Evolutionary conservation across 305 asterid genomes (phyloP), one percentile per base, ranked within the genome.

Genomic region (Fraxinus nigra): DNA sequence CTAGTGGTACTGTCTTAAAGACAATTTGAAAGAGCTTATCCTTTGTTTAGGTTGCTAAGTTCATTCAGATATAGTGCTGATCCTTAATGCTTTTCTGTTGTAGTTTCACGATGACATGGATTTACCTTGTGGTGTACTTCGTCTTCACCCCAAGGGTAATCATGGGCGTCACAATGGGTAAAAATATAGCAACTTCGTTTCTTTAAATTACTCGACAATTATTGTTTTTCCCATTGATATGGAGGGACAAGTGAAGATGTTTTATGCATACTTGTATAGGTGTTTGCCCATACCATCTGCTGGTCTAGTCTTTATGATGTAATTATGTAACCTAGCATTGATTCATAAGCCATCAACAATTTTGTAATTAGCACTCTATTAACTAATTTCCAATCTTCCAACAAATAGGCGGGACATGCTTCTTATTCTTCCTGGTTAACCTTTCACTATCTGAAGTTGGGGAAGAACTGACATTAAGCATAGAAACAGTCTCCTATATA

Each of bases 121-220:
- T 87, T 90, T 95, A 73, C 98, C 98, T 75, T 92, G 99, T 75
- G 99, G 98, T 74, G 97, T 94, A 40, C 98, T 95, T 87, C 98
- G 99, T 83, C 98, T 95, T 78, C 85, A 91, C 84, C 88, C 92
- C 65, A 83, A 87, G 78, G 97, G 97, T 79, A 90, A 92, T 82
- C 98, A 94, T 87, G 94, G 92, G 84, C 80, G 96, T 81, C 99
- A 95, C 80, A 93, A 94, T 4, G 99, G 99, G 98, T 94, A 90
- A 79, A 86, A 80, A 78, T 16, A 65, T 26, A 80, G 33, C 65
- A 84, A 76, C 28, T 81, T 80, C 34, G 9, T 61, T 26, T 79
- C 11, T 67, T 77, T 16, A 61, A 61, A 26, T 78, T 78, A 59
- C 76, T 9, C 38, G 61, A 33, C 14, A 69, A 69, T 13, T 69